Evolutionary conservation across 352 stramenopile species (phyloP).

Genomic region (Pythium phragmiticola): DNA sequence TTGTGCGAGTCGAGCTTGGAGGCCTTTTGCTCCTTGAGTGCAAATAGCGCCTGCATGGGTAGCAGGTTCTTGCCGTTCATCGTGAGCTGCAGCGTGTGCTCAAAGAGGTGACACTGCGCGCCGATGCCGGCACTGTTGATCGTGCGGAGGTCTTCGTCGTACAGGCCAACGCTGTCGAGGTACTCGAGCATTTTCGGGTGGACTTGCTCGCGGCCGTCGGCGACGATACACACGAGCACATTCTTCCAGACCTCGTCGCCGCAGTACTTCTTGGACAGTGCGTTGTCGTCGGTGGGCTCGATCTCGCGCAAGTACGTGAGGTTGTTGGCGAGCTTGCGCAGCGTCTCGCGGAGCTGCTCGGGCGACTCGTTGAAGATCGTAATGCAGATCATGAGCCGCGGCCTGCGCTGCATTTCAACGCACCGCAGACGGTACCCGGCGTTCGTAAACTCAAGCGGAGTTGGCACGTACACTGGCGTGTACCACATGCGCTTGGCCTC

Average conservation of each 20-base stretch:
- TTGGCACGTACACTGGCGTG: constrained; percentile 65
- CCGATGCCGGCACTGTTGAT: constrained; percentile 85
- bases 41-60: constrained; percentile 78
- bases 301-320: constrained; percentile 67
- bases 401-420: constrained; percentile 68
- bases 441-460: constrained; percentile 75
- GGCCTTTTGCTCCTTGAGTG: constrained; percentile 78
- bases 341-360: constrained; percentile 62
- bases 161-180: constrained; percentile 65
- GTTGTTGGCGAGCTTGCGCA: constrained; percentile 85
- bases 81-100: constrained; percentile 78
- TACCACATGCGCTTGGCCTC: constrained; percentile 80
- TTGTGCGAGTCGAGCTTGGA: constrained; percentile 85
- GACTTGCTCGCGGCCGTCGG: constrained; percentile 72
- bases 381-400: constrained; percentile 82
- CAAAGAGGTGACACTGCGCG: constrained; percentile 81
- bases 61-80: constrained; percentile 68
- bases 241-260: constrained; percentile 82
- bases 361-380: constrained; percentile 86
- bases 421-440: constrained; percentile 73
- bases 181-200: constrained; percentile 84
- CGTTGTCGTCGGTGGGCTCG: constrained; percentile 31
- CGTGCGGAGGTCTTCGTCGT: constrained; percentile 82
- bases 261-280: constrained; percentile 43
- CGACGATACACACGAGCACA: constrained; percentile 77